Base-by-base conservation (phyloP, 2,329 filamentous ascomycete species). In the Tolypocladium cylindrosporum region DNA sequence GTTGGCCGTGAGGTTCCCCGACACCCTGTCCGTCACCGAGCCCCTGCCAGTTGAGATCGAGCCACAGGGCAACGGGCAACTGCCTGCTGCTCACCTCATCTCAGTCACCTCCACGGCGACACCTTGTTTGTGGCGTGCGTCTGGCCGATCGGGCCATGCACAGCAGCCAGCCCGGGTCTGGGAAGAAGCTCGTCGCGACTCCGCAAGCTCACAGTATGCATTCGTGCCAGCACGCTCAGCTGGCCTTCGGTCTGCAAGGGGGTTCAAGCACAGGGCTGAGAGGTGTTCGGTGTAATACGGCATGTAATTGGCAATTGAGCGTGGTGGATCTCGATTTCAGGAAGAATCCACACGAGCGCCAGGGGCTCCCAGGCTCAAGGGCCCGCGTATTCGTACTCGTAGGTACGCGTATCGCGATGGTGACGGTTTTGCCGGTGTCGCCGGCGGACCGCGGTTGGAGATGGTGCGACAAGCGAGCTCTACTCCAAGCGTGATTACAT, bases 391-490 rank as follows among this genome's bases (percentile, higher is more conserved):
- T 31, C 27, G 27, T 31, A 31, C 27, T 27, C 27, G 27, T 27
- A 50, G 31, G 48, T 36, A 36, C 48, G 31, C 19, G 31, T 34
- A 51, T 51, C 31, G 48, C 36, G 31, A n/a, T 4, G 11, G 10
- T 9, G 11, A 14, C 10, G 42, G 42, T 4, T 53, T 57, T 64
- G 62, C 58, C 62, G 59, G 42, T 10, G 55, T 57, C 64, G 62
- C 58, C 62, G 59, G 60, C 60, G 56, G 48, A 57, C 58, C 56
- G 58, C 27, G 53, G 39, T 41, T 51, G 40, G 27, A 51, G 10
- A n/a, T 51, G 48, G 31, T 13, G 48, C 48, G 16, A 9, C 27
- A n/a, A 8, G 27, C 11, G 27, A n/a, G 14, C 45, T 50, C 27
- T 34, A 16, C 24, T 14, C 24, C 31, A 11, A 10, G 31, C 31